Evolutionary conservation across 805 yeast species (phyloP).

Genomic region (Nakazawaea anatomiae): DNA sequence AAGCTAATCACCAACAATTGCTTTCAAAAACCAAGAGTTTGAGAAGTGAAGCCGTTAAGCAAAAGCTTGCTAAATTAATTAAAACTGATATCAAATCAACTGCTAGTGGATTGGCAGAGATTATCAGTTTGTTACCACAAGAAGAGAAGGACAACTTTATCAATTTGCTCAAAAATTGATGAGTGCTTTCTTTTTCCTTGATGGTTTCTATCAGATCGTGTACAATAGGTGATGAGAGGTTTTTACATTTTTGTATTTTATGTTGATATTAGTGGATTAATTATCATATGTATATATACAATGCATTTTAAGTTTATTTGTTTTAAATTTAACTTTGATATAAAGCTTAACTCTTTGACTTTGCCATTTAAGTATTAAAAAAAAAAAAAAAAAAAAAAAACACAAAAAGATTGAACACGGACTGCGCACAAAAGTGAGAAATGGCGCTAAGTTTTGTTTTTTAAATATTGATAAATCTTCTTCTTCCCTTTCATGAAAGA

Average conservation of each 20-base stretch:
- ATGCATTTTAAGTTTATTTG: not conserved
- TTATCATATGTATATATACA: not conserved
- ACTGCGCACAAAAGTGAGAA: no score
- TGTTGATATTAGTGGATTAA: slow-evolving; percentile 1
- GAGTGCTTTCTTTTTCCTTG: no score
- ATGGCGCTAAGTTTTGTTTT: no score
- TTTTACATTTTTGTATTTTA: not conserved
- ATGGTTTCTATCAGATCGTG: not conserved
- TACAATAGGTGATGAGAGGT: not conserved
- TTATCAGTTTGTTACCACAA: slow-evolving; percentile 42
- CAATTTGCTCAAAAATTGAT: slow-evolving; percentile 20
- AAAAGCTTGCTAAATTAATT: slow-evolving; percentile 53
- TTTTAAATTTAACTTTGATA: not conserved
- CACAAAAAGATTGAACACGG: not conserved
- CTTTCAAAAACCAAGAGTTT: slow-evolving; percentile 57
- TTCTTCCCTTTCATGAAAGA: no score
- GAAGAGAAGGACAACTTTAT: slow-evolving; percentile 46
- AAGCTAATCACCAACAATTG: slow-evolving; percentile 61
- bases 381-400: not conserved
- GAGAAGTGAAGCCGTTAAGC: slow-evolving; percentile 62
- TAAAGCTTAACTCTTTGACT: not conserved
- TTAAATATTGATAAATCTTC: no score
- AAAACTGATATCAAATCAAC: slow-evolving; percentile 49
- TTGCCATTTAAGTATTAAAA: not conserved
- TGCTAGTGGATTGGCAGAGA: slow-evolving; percentile 50